These are phyloP conservation scores for Barnettozyma populi DNA, from an alignment of 805 yeast species.

Conservation along the genomic window DNA sequence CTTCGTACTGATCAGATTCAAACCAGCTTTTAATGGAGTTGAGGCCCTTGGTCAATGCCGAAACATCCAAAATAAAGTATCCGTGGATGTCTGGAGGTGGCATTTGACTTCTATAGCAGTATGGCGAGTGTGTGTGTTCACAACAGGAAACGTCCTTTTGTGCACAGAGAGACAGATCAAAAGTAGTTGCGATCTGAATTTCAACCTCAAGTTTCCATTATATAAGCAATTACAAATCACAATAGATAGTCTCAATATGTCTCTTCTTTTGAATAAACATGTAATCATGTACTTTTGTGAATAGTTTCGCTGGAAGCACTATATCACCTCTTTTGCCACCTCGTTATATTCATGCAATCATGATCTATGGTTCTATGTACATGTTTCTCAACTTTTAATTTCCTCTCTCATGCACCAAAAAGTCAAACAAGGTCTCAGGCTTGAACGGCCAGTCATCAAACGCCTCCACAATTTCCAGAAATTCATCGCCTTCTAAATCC, in stretches of 20 bases:
- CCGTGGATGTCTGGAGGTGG: not conserved
- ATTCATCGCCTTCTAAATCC: slow-evolving; percentile 51
- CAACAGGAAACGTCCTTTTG: not conserved
- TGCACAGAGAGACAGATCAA: not conserved
- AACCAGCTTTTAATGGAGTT: slow-evolving; percentile 66
- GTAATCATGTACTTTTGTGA: too few species aligned
- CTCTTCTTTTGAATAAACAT: too few species aligned
- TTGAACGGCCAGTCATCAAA: slow-evolving; percentile 84
- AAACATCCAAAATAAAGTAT: slow-evolving; percentile 56
- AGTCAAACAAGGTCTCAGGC: slow-evolving; percentile 42
- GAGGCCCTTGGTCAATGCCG: slow-evolving; percentile 63
- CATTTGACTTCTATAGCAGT: not conserved
- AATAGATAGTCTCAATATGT: too few species aligned
- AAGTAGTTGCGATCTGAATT: not conserved
- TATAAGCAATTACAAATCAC: not conserved
- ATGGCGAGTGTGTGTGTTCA: not conserved
- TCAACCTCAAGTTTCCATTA: not conserved
- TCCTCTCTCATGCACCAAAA: slow-evolving; percentile 25
- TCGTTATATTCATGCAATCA: not conserved
- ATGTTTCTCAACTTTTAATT: not conserved
- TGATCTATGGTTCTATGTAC: not conserved
- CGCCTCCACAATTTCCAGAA: slow-evolving; percentile 41
- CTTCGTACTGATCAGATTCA: slow-evolving; percentile 28
- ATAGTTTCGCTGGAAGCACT: too few species aligned
- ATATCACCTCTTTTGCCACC: too few species aligned